Conservation (phyloP, 2,329 filamentous ascomycete genomes). For the Hypoxylon rubiginosum region DNA sequence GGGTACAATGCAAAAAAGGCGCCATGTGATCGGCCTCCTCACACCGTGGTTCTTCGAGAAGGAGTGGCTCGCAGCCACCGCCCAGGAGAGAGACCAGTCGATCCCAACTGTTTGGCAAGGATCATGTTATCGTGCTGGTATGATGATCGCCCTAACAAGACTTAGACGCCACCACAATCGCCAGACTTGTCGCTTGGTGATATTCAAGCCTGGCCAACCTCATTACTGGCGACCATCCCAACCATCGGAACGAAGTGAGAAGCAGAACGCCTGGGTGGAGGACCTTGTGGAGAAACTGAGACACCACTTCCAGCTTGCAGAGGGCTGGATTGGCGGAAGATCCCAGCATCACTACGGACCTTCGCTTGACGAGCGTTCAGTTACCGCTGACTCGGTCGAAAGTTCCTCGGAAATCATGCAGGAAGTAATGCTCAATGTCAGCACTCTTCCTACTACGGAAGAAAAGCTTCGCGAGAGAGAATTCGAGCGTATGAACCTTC, state of each 20-base stretch:
- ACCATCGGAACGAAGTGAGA: not conserved
- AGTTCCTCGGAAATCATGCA: slow-evolving; percentile 33
- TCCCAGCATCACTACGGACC: slow-evolving; percentile 1
- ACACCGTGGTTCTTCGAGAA: slow-evolving; percentile 42
- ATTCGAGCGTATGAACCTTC: slow-evolving; percentile 8
- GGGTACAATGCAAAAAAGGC: not conserved
- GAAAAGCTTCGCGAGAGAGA: not conserved
- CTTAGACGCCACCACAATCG: not conserved
- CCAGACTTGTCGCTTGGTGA: slow-evolving; percentile 8
- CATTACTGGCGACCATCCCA: slow-evolving; percentile 20
- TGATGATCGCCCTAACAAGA: slow-evolving; percentile 27
- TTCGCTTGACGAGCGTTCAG: slow-evolving; percentile 1
- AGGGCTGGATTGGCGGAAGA: slow-evolving; percentile 29
- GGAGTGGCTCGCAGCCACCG: slow-evolving; percentile 1
- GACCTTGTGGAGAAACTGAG: slow-evolving; percentile 5
- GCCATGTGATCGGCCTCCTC: slow-evolving; percentile 33
- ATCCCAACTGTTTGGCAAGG: slow-evolving; percentile 33
- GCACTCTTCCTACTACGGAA: slow-evolving; percentile 9
- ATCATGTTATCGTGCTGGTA: slow-evolving; percentile 33
- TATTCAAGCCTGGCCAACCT: slow-evolving; percentile 34
- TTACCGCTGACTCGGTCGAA: slow-evolving; percentile 33
- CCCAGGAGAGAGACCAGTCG: not conserved
- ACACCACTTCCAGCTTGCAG: not conserved
- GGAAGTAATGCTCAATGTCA: slow-evolving; percentile 28
- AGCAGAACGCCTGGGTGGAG: slow-evolving; percentile 33